These are phyloP conservation scores for Morella rubra DNA, from an alignment of 306 rosid genomes.

Conservation along the genomic window DNA sequence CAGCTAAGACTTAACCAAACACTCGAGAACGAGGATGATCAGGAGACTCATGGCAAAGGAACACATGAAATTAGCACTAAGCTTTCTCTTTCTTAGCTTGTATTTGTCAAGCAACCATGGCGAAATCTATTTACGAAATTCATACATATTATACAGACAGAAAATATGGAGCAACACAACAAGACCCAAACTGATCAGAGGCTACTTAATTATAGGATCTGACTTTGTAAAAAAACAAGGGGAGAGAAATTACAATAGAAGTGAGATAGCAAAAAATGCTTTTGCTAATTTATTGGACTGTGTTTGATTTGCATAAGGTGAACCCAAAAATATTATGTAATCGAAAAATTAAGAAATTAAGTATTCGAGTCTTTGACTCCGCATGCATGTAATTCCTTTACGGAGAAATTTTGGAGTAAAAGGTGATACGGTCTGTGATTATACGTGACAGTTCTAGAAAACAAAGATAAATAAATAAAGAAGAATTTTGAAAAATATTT, in stretches of 20 bases:
- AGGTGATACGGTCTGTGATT: neutral
- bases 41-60: slow-evolving; percentile 30
- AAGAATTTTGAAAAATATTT: neutral
- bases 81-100: slow-evolving; percentile 63
- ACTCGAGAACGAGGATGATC: slow-evolving; percentile 27
- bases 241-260: slow-evolving; percentile 6
- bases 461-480: neutral
- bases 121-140: slow-evolving; percentile 24
- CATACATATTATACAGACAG: slow-evolving; percentile 13
- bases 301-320: neutral
- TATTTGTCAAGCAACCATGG: slow-evolving; percentile 20
- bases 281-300: neutral
- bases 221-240: neutral
- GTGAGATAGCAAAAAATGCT: slow-evolving; percentile 9
- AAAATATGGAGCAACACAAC: slow-evolving; percentile 9
- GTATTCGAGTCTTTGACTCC: neutral
- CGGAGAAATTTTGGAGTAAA: neutral
- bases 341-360: too few species aligned
- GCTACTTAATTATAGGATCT: slow-evolving; percentile 19
- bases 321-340: neutral
- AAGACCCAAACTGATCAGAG: slow-evolving; percentile 16
- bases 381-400: neutral
- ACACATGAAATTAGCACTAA: slow-evolving; percentile 58
- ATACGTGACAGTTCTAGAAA: too few species aligned
- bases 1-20: slow-evolving; percentile 52